Base-by-base conservation (phyloP, 2,329 filamentous ascomycete species). In the Lojkania enalia region DNA sequence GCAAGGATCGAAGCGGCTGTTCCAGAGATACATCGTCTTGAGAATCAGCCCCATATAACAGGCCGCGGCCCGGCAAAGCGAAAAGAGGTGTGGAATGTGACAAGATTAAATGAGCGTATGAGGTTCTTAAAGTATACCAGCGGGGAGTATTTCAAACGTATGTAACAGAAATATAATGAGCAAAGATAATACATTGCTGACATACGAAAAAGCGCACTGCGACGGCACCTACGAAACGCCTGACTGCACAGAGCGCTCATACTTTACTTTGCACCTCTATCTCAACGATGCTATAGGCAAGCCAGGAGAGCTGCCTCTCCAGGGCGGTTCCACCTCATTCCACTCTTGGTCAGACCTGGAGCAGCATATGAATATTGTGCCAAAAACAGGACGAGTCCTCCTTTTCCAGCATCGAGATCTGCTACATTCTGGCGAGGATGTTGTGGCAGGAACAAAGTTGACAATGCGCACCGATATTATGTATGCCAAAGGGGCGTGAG, bases 91-190 rank as follows among this genome's bases (percentile, higher is more conserved):
- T 76, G 74, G 57, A 61, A 57, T 35, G 52, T 71, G 45, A 71
- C 60, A 7, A 64, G 84, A 7, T 64, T 88, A 31, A 94, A 94
- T 64, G 81, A 90, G 62, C 73, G 87, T 25, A 78, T 91, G 78
- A 74, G 89, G 20, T 91, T 91, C 57, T 71, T 95, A 39, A 85
- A 81, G 59, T 94, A 94, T 63, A 76, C 77, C 0, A 70, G 76
- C 0, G 87, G 87, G 0, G 83, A 90, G 57, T 92, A 85, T 62
- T 94, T 95, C 58, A 79, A 77, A 48, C 76, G 74, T 66, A 55
- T 27, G 57, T 52, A 36, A 20, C 2, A 6, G 29, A 36, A 11
- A 3, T 5, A 21, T 6, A 14, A 16, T 29, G 6, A 9, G 36
- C 14, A 6, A 20, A 39, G 12, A 12, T 19, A 27, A 27, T 20